Evolutionary conservation across 2,329 filamentous ascomycete genomes (phyloP).

Genomic region (Stachybotrys echinatus): DNA sequence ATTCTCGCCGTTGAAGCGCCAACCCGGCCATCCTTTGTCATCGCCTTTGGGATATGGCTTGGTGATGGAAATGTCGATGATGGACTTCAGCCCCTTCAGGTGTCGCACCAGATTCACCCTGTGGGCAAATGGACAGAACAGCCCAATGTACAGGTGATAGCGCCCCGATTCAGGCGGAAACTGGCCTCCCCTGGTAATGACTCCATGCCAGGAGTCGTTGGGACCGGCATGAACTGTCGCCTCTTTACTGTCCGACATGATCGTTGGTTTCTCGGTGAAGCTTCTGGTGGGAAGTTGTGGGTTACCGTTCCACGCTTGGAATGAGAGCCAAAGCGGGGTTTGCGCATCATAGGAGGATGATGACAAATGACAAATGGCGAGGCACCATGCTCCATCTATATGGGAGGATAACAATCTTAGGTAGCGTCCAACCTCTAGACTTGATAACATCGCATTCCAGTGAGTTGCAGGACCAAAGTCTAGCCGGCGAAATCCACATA

Average conservation of each 20-base stretch:
- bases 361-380: too few species aligned
- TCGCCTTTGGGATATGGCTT: conserved; percentile 63
- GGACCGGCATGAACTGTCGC: conserved; percentile 10
- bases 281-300: too few species aligned
- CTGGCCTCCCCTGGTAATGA: conserved; percentile 14
- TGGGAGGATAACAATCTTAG: too few species aligned
- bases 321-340: too few species aligned
- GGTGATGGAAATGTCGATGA: conserved; percentile 59
- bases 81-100: conserved; percentile 67
- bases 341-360: too few species aligned
- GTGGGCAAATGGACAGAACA: conserved; percentile 63
- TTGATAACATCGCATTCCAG: too few species aligned
- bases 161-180: conserved; percentile 54
- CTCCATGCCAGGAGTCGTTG: conserved; percentile 18
- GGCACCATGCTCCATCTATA: too few species aligned
- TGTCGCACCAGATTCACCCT: conserved; percentile 66
- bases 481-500: too few species aligned
- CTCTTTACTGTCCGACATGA: neutral
- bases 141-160: conserved; percentile 57
- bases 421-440: too few species aligned
- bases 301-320: too few species aligned
- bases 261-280: too few species aligned
- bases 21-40: conserved; percentile 57
- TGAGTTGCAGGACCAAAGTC: too few species aligned
- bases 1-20: conserved; percentile 50